Base-by-base conservation (phyloP, 805 yeast species). In the Cyberlindnera americana region DNA sequence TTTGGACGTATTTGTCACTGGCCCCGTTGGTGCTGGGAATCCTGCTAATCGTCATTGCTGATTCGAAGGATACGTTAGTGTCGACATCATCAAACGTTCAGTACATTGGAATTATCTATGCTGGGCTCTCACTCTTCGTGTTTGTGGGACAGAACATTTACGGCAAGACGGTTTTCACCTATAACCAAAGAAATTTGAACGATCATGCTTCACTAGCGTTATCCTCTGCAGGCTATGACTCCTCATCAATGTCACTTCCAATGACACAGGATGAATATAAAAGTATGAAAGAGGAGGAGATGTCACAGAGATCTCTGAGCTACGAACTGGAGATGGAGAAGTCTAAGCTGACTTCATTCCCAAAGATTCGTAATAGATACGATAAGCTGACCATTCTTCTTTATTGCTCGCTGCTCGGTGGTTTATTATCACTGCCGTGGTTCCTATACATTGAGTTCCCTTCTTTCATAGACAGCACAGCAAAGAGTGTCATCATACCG, bases 131-230 rank as follows among this genome's bases (percentile, higher is more conserved):
- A 5, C 74, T 90, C 35, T 58, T 83, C 7, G 77, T 87, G 15
- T 88, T 89, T 66, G 95, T 91, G 5, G 75, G 80, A 3, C 95
- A 88, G 56, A 88, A 88, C 57, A 84, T 89, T 32, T 88, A 86
- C 61, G 89, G 93, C 27, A 89, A 89, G 62, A 81, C 78, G 47
- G 78, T 89, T 28, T 75, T 88, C 46, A 86, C 90, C 26, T 61
- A 53, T 49, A 63, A 61, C 38, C 55, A 51, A 13, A 56, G 42
- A 17, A 41, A 42, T 15, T 37, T 44, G 27, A 54, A 48, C 22
- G 47, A 50, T 30, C 61, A 53, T 34, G 43, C 59, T 1, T 53
- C 50, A 18, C 35, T 56, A 18, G 61, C 61, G 12, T 41, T 41
- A 10, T 22, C 50, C 1, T 24, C 32, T 2, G 8, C n/a, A n/a